Conservation (phyloP, 352 stramenopile species). For the Phytophthora idaei region DNA sequence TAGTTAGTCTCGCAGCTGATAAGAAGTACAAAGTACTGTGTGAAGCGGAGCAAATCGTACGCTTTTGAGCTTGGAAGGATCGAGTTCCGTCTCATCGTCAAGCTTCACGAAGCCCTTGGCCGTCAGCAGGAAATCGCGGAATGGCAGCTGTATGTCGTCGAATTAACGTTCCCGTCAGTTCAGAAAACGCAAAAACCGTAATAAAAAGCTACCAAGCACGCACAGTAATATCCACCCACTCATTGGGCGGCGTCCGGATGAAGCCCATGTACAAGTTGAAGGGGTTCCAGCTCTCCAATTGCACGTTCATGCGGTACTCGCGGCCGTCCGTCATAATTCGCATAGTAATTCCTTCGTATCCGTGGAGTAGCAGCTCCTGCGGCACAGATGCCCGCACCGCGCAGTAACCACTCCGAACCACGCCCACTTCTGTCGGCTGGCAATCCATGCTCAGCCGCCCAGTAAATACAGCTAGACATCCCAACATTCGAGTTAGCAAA, state of each 20-base stretch:
- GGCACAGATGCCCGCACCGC: constrained; percentile 72
- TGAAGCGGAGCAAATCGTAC: constrained; percentile 36
- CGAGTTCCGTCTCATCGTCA: constrained; percentile 72
- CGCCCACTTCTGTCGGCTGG: constrained; percentile 75
- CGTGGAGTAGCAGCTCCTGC: constrained; percentile 61
- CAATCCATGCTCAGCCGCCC: constrained; percentile 74
- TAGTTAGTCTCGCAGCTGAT: not conserved
- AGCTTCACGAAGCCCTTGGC: constrained; percentile 85
- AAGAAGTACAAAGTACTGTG: not conserved
- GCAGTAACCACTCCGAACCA: constrained; percentile 87
- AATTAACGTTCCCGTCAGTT: not conserved
- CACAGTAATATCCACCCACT: constrained; percentile 87
- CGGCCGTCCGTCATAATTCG: constrained; percentile 87
- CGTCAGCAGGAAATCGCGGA: constrained; percentile 82
- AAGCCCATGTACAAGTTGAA: constrained; percentile 91
- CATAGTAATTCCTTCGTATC: constrained; percentile 86
- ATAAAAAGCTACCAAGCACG: constrained; percentile 2
- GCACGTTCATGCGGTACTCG: constrained; percentile 85
- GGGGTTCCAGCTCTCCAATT: constrained; percentile 89
- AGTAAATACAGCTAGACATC: constrained; percentile 66
- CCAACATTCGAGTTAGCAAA: constrained; percentile 3
- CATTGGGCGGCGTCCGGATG: constrained; percentile 74
- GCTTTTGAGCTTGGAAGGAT: constrained; percentile 78
- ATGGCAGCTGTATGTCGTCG: constrained; percentile 54
- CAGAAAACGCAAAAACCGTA: not conserved